Evolutionary conservation across 441 rosid genomes (phyloP).

Genomic region (Gossypium gossypioides): DNA sequence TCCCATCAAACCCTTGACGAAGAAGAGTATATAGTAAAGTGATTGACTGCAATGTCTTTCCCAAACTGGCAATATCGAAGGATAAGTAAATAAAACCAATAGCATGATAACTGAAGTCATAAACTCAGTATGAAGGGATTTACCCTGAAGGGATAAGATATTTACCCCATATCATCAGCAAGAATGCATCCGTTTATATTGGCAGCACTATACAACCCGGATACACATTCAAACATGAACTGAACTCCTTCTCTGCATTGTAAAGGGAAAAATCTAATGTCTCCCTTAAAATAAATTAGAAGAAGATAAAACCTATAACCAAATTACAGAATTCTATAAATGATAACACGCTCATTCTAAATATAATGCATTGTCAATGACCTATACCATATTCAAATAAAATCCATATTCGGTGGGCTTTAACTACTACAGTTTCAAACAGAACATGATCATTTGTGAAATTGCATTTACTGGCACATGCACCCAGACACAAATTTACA

Average conservation of each 20-base stretch:
- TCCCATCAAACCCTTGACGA: slow-evolving; percentile 83
- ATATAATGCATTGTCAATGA: background rate
- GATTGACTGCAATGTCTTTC: slow-evolving; percentile 95
- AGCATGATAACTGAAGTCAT: background rate
- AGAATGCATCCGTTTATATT: slow-evolving; percentile 83
- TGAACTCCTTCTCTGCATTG: slow-evolving; percentile 93
- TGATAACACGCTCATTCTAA: background rate
- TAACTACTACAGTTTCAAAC: background rate
- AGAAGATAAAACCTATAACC: background rate
- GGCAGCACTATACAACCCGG: slow-evolving; percentile 51
- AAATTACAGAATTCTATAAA: background rate
- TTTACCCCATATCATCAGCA: slow-evolving; percentile 99
- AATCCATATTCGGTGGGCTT: slow-evolving; percentile 6
- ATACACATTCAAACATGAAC: slow-evolving; percentile 92
- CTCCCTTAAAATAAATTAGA: slow-evolving; percentile 11
- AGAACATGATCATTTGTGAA: background rate
- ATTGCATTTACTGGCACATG: background rate
- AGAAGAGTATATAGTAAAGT: slow-evolving; percentile 82
- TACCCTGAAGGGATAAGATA: slow-evolving; percentile 12
- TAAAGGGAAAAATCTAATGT: slow-evolving; percentile 11
- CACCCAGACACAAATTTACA: background rate
- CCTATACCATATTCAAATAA: background rate
- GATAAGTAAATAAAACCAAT: slow-evolving; percentile 9
- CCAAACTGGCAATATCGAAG: slow-evolving; percentile 55
- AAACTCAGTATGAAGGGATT: slow-evolving; percentile 6